Base-by-base conservation (phyloP, 1,284 basidiomycete genomes). In the Acaromyces ingoldii region DNA sequence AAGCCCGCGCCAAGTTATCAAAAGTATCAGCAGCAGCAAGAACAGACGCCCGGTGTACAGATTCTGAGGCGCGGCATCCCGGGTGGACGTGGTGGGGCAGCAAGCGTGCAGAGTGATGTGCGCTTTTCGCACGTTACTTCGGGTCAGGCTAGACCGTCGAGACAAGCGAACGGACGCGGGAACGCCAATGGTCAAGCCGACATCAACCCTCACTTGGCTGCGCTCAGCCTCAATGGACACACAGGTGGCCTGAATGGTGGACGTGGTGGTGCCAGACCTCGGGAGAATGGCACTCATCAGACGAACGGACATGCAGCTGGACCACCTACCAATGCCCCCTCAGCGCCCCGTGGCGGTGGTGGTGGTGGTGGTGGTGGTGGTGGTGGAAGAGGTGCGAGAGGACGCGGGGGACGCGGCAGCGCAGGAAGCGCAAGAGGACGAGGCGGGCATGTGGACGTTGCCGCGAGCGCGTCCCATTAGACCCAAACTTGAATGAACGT, bases 61-160 rank as follows among this genome's bases (percentile, higher is more conserved):
- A n/a, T n/a, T n/a, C n/a, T n/a, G n/a, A 2, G 55, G 49, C 31
- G 55, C 55, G 11, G 46, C 50, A 19, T 42, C 29, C 4, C 50
- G 53, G 40, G 53, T 52, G 26, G 60, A 55, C 45, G 26, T 25
- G 17, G 33, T 49, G 6, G 46, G 48, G 24, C 4, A 3, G 39
- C 58, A 6, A 28, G 52, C n/a, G 61, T 63, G 13, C 57, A 50
- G 28, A 39, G 55, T 6, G 61, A 62, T 29, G 51, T 65, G 3
- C 57, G 57, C 39, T 65, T 65, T 48, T 62, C 63, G 4, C 55
- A 58, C 28, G 60, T 65, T 1, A 58, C 63, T 2, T 58, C 60
- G 46, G 63, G 63, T 28, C 26, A 49, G 17, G 60, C 62, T 42
- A 53, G 47, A 48, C 63, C 63, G n/a, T n/a, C n/a, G 2, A 55